phyloP scores from a whole-genome alignment of 805 yeast genomes.

The Kodamaea jinghongensis region DNA sequence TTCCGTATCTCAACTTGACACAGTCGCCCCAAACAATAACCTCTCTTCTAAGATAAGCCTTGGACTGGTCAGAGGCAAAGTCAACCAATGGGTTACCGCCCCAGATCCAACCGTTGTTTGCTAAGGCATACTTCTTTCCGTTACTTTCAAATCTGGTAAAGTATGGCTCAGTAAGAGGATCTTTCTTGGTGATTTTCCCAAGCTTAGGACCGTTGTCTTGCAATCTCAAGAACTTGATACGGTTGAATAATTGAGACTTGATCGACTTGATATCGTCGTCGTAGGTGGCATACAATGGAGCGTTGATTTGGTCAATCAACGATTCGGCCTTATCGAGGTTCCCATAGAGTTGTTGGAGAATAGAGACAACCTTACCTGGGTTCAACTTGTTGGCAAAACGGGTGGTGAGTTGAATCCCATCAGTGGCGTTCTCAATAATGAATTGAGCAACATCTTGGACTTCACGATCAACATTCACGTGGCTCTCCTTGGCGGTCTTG shows the following conservation, averaged over 20 bases:
- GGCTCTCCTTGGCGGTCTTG: constrained; percentile 21
- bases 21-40: constrained; percentile 98
- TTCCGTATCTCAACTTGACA: constrained; percentile 86
- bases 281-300: constrained; percentile 66
- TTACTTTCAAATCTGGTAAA: constrained; percentile 66
- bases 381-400: constrained; percentile 59
- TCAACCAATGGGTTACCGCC: constrained; percentile 91
- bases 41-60: constrained; percentile 84
- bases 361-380: constrained; percentile 46
- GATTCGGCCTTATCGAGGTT: constrained; percentile 37
- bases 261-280: constrained; percentile 71
- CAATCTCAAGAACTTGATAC: constrained; percentile 73
- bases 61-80: constrained; percentile 79
- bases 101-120: constrained; percentile 99
- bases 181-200: constrained; percentile 53
- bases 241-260: constrained; percentile 64
- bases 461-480: neutral
- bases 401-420: constrained; percentile 42
- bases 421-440: constrained; percentile 13
- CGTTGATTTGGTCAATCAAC: constrained; percentile 75
- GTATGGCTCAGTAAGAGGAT: constrained; percentile 80
- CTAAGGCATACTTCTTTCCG: constrained; percentile 68
- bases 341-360: constrained; percentile 37
- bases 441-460: constrained; percentile 5
- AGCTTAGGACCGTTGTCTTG: constrained; percentile 79